Evolutionary conservation across 148 eudicot species (phyloP).

Genomic region (Oxyria digyna): DNA sequence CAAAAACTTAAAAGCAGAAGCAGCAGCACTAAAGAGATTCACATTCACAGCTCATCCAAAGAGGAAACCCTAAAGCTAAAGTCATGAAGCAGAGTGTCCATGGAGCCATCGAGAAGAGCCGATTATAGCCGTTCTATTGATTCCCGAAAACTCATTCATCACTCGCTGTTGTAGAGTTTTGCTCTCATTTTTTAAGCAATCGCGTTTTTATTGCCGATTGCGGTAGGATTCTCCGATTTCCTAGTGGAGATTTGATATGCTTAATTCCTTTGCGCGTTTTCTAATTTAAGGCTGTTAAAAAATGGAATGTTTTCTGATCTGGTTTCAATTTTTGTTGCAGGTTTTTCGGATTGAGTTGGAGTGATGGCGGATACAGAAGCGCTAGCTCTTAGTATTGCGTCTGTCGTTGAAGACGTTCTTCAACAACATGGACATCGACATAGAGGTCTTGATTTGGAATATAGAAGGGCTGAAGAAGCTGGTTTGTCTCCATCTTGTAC

Average conservation of each 20-base stretch:
- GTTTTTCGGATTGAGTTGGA: not conserved
- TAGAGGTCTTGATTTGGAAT: slow-evolving; percentile 45
- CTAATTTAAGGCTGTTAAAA: not conserved
- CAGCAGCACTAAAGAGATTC: not conserved
- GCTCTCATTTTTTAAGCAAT: not conserved
- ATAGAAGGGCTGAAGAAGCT: slow-evolving; percentile 59
- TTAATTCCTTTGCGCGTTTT: not conserved
- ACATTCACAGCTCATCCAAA: slow-evolving; percentile 2
- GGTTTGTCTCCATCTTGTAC: slow-evolving; percentile 20
- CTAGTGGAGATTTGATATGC: not conserved
- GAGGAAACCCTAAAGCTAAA: not conserved
- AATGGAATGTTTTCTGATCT: not conserved
- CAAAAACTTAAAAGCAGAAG: not conserved
- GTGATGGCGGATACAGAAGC: slow-evolving; percentile 32
- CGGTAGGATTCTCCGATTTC: not conserved
- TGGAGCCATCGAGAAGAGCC: not conserved
- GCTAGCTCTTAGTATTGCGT: slow-evolving; percentile 35
- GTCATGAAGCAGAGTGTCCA: not conserved
- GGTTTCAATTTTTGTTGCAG: not conserved
- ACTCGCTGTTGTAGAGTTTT: not conserved
- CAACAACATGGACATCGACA: slow-evolving; percentile 62
- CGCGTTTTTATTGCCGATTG: not conserved
- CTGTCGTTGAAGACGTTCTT: slow-evolving; percentile 78
- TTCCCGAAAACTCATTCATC: not conserved
- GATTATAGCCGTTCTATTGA: not conserved